These are phyloP conservation scores for Pholiota adiposa DNA, from an alignment of 1,284 basidiomycete species.

Conservation along the genomic window DNA sequence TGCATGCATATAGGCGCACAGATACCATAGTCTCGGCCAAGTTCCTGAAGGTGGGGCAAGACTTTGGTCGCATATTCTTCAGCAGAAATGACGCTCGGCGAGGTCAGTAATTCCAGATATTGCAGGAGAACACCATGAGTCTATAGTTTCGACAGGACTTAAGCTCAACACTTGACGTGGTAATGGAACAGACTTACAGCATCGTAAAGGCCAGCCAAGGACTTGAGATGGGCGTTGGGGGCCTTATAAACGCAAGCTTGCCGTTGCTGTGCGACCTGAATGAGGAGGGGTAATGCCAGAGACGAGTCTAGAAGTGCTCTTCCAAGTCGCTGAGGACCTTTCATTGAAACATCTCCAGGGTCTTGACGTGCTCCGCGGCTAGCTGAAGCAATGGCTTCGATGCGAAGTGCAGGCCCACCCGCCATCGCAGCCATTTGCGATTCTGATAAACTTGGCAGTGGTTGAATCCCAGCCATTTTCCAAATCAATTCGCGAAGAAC, in stretches of 20 bases:
- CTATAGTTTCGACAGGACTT: slow-evolving; percentile 38
- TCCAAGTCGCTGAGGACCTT: slow-evolving; percentile 72
- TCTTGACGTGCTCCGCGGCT: slow-evolving; percentile 75
- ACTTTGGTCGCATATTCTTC: slow-evolving; percentile 69
- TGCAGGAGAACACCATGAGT: slow-evolving; percentile 79
- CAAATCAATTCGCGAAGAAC: slow-evolving; percentile 92
- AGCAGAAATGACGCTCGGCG: slow-evolving; percentile 59
- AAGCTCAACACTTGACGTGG: background rate
- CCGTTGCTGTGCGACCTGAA: slow-evolving; percentile 88
- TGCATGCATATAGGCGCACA: slow-evolving; percentile 89
- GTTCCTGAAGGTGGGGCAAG: slow-evolving; percentile 72
- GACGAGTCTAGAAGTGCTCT: slow-evolving; percentile 71
- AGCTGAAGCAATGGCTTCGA: slow-evolving; percentile 80
- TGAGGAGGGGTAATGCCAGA: slow-evolving; percentile 81
- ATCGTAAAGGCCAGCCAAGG: slow-evolving; percentile 86
- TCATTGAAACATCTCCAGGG: slow-evolving; percentile 58
- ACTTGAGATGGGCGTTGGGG: slow-evolving; percentile 78
- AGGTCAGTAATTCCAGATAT: slow-evolving; percentile 75
- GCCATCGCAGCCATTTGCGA: slow-evolving; percentile 89
- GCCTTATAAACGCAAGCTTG: slow-evolving; percentile 79
- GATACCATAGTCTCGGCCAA: slow-evolving; percentile 78
- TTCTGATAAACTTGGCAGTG: slow-evolving; percentile 87
- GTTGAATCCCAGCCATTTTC: slow-evolving; percentile 96
- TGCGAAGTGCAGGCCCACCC: slow-evolving; percentile 85
- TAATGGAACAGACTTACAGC: slow-evolving; percentile 45